These are phyloP conservation scores for Suaeda aralocaspica DNA, from an alignment of 148 eudicot genomes.

Conservation along the genomic window DNA sequence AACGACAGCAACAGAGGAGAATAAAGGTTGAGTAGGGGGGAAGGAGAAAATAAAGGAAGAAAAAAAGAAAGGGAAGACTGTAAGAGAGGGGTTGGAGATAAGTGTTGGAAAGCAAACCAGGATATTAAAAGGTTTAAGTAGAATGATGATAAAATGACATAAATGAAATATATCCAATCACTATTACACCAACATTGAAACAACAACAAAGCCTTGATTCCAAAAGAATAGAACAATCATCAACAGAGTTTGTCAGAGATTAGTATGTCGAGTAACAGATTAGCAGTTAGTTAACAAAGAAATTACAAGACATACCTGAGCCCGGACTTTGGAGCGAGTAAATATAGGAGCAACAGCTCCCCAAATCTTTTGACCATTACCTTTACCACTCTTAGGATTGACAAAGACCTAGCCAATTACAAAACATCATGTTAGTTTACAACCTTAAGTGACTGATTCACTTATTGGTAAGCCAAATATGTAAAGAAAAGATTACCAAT, in stretches of 20 bases:
- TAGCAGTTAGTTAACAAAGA: background rate
- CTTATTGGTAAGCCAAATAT: constrained; percentile 8
- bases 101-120: background rate
- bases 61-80: background rate
- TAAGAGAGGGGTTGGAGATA: background rate
- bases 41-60: background rate
- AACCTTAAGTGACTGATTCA: no score
- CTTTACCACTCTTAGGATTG: constrained; percentile 85
- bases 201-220: background rate
- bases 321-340: constrained; percentile 71
- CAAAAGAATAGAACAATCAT: constrained; percentile 1
- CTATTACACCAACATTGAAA: background rate
- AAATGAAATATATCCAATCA: no score
- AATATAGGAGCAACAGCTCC: constrained; percentile 78
- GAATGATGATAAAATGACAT: background rate
- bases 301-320: constrained; percentile 47
- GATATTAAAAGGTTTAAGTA: background rate
- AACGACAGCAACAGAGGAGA: background rate
- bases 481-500: constrained; percentile 48
- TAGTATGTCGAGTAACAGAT: background rate
- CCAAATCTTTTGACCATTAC: constrained; percentile 68
- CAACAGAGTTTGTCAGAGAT: background rate
- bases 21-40: background rate
- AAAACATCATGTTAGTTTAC: constrained; percentile 24
- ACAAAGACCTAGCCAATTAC: constrained; percentile 71